These are phyloP conservation scores for Fusarium sp. DNA, from an alignment of 2,329 filamentous ascomycete genomes.

Conservation along the genomic window DNA sequence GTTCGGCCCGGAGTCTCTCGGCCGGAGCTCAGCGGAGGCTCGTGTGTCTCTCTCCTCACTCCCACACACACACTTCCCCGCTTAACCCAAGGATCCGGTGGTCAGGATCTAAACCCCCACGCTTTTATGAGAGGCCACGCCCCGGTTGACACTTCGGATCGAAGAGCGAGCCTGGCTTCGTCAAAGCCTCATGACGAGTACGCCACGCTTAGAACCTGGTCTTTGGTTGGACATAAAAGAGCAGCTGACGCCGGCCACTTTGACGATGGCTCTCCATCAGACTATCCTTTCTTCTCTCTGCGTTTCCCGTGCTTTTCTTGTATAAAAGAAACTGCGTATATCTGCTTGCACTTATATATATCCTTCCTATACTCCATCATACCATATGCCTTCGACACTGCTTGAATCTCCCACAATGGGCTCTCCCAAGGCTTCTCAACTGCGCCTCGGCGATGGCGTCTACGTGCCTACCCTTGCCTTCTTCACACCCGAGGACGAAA, in stretches of 20 bases:
- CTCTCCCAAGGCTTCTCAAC: constrained; percentile 41
- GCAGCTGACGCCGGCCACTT: constrained; percentile 37
- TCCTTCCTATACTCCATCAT: neutral
- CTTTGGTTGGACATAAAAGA: constrained; percentile 40
- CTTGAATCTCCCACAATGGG: constrained; percentile 40
- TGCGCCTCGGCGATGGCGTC: constrained; percentile 47
- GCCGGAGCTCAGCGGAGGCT: constrained; percentile 35
- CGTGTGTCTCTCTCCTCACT: constrained; percentile 6
- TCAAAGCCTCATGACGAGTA: constrained; percentile 42
- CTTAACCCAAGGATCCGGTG: constrained; percentile 25
- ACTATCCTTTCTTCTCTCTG: constrained; percentile 9
- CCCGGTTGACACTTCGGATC: neutral
- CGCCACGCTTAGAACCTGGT: constrained; percentile 16
- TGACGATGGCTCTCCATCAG: constrained; percentile 4
- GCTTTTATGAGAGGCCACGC: neutral
- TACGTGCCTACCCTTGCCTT: constrained; percentile 54
- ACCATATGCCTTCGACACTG: constrained; percentile 41
- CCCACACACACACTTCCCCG: constrained; percentile 2
- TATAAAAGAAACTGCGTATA: constrained; percentile 19
- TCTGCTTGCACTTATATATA: neutral
- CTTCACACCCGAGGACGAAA: constrained; percentile 50
- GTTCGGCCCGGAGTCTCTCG: constrained; percentile 43
- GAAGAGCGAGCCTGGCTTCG: constrained; percentile 9
- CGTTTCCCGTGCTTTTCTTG: constrained; percentile 9
- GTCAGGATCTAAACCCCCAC: constrained; percentile 41